Evolutionary conservation across 2,329 filamentous ascomycete genomes (phyloP).

Genomic region (Sphaerulina musiva): DNA sequence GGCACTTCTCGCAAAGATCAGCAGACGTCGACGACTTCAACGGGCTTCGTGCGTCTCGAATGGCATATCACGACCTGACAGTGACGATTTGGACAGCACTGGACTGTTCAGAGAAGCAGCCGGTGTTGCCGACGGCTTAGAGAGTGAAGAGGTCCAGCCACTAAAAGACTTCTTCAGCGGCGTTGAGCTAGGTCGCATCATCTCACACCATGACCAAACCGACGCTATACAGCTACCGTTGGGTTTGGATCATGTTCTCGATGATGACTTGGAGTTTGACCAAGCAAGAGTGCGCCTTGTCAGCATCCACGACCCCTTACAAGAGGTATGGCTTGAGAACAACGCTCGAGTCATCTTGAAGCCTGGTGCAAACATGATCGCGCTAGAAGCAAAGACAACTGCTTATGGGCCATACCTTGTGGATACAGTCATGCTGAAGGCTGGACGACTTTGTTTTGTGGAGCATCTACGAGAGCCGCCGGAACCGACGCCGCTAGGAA

Average conservation of each 20-base stretch:
- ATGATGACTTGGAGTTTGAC: slow-evolving; percentile 62
- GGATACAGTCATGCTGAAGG: slow-evolving; percentile 61
- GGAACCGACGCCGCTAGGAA: slow-evolving; percentile 42
- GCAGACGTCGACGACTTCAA: slow-evolving; percentile 37
- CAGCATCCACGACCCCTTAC: slow-evolving; percentile 50
- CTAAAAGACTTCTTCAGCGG: slow-evolving; percentile 68
- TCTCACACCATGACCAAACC: slow-evolving; percentile 61
- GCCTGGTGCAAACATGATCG: slow-evolving; percentile 49
- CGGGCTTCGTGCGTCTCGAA: neutral
- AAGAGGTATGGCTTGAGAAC: slow-evolving; percentile 61
- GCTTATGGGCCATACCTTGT: slow-evolving; percentile 69
- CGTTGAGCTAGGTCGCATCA: slow-evolving; percentile 60
- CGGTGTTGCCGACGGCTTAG: slow-evolving; percentile 43
- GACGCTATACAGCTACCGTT: slow-evolving; percentile 71
- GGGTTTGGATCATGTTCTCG: slow-evolving; percentile 63
- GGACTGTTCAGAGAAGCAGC: slow-evolving; percentile 42
- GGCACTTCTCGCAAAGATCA: slow-evolving; percentile 64
- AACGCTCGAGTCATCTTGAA: slow-evolving; percentile 43
- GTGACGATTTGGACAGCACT: slow-evolving; percentile 35
- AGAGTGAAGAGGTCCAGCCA: slow-evolving; percentile 59
- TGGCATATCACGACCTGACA: slow-evolving; percentile 17
- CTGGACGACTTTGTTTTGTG: slow-evolving; percentile 58
- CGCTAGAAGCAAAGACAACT: slow-evolving; percentile 49
- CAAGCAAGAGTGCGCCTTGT: slow-evolving; percentile 58
- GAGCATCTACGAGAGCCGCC: slow-evolving; percentile 51